Conservation (phyloP, 345 rosid genomes). For the Brassica incana region DNA sequence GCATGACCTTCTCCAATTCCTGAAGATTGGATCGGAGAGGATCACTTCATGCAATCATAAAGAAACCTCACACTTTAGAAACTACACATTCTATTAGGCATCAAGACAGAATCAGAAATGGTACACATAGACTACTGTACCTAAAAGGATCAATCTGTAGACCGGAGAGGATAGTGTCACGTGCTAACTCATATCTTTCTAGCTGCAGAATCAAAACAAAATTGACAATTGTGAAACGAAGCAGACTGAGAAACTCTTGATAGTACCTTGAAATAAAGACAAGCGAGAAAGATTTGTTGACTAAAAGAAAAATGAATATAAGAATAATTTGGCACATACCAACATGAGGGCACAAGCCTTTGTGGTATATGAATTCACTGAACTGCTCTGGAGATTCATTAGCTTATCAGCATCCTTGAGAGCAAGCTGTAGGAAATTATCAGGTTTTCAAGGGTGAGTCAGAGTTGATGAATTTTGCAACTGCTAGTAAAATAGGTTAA, state of each 20-base stretch:
- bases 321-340: conserved; percentile 47
- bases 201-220: conserved; percentile 49
- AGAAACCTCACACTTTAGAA: conserved; percentile 30
- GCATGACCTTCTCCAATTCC: conserved; percentile 52
- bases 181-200: conserved; percentile 85
- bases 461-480: conserved; percentile 1
- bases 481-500: conserved; percentile 14
- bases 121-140: conserved; percentile 41
- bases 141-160: conserved; percentile 90
- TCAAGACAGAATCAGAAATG: conserved; percentile 9
- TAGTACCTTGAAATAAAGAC: conserved; percentile 2
- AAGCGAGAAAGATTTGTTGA: not conserved
- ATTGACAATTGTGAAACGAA: conserved; percentile 1
- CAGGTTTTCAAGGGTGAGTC: conserved; percentile 16
- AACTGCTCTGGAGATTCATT: conserved; percentile 51
- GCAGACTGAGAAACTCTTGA: conserved; percentile 12
- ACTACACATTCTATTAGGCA: conserved; percentile 12
- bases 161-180: conserved; percentile 73
- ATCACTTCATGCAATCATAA: conserved; percentile 64
- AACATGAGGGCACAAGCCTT: conserved; percentile 74
- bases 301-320: not conserved
- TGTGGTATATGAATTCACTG: conserved; percentile 53
- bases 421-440: conserved; percentile 64
- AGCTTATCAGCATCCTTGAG: conserved; percentile 92
- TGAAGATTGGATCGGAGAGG: conserved; percentile 71